Evolutionary conservation across 2,329 filamentous ascomycete species (phyloP).

Genomic region (Immersiporthe knoxdaviesiana): DNA sequence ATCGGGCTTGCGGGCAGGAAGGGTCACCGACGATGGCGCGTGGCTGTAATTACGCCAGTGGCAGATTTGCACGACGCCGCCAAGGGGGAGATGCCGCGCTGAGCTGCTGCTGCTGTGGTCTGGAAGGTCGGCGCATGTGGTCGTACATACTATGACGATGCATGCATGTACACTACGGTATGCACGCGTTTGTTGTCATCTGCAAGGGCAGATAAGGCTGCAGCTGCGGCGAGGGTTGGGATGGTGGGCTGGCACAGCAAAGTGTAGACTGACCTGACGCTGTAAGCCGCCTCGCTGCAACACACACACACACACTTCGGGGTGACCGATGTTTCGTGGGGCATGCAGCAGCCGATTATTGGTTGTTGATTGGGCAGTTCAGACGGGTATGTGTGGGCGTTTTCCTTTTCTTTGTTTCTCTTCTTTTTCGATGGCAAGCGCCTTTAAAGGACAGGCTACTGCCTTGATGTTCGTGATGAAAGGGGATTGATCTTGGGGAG

Average conservation of each 20-base stretch:
- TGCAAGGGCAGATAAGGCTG: slow-evolving; percentile 18
- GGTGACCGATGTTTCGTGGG: slow-evolving; percentile 2
- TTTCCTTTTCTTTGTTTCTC: neutral
- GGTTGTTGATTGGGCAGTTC: neutral
- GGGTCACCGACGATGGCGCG: slow-evolving; percentile 12
- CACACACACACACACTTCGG: neutral
- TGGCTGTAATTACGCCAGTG: slow-evolving; percentile 11
- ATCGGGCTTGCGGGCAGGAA: slow-evolving; percentile 11
- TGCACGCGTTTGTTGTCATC: neutral
- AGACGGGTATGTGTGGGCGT: neutral
- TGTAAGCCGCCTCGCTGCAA: neutral
- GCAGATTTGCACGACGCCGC: neutral
- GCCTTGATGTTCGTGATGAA: neutral
- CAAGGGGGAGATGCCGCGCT: neutral
- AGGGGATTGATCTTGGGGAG: neutral
- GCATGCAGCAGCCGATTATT: neutral
- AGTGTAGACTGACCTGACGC: neutral
- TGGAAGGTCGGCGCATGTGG: neutral
- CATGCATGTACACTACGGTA: neutral
- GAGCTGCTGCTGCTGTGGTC: slow-evolving; percentile 4
- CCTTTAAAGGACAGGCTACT: neutral
- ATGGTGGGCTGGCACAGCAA: neutral
- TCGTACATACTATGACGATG: neutral
- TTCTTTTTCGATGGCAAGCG: neutral
- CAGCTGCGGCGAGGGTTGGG: neutral